Conservation (phyloP, 2,329 filamentous ascomycete species). For the Dryadomyces sulphureus region DNA sequence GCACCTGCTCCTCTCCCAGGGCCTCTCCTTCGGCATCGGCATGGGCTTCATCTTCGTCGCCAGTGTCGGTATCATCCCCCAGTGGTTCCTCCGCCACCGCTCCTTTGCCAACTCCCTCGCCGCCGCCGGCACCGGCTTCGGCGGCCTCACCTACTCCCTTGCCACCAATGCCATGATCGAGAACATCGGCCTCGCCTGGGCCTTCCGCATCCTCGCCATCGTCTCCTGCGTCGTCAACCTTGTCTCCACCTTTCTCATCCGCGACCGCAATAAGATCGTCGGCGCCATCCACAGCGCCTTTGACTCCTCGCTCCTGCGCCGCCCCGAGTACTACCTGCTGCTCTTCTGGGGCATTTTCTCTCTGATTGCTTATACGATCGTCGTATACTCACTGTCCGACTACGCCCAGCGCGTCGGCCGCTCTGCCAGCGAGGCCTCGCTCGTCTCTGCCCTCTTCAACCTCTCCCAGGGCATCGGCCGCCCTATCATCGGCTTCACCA, state of each 20-base stretch:
- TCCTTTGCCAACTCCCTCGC: conserved; percentile 56
- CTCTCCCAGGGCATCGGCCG: conserved; percentile 51
- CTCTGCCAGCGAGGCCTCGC: conserved; percentile 48
- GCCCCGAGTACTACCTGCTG: conserved; percentile 47
- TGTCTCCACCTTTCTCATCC: conserved; percentile 46
- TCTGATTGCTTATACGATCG: conserved; percentile 59
- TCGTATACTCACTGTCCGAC: conserved; percentile 64
- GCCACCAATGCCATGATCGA: conserved; percentile 54
- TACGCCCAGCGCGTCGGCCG: conserved; percentile 58
- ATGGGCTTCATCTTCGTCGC: conserved; percentile 66
- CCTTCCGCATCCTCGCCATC: conserved; percentile 51
- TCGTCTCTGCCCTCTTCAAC: conserved; percentile 62
- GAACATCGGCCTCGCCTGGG: conserved; percentile 48
- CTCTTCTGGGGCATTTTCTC: conserved; percentile 55
- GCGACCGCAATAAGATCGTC: conserved; percentile 57
- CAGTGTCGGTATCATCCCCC: conserved; percentile 50
- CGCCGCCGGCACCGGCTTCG: conserved; percentile 57
- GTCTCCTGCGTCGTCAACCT: conserved; percentile 49
- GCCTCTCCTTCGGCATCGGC: conserved; percentile 61
- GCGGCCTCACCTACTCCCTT: conserved; percentile 57
- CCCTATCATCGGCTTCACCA: conserved; percentile 58
- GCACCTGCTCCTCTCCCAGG: conserved; percentile 64
- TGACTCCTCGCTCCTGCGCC: conserved; percentile 45
- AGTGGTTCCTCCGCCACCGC: conserved; percentile 58
- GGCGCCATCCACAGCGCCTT: conserved; percentile 54